Evolutionary conservation across 768 basidiomycete genomes (phyloP), one percentile per base, ranked within the genome.

Genomic region (Lactarius quietus): DNA sequence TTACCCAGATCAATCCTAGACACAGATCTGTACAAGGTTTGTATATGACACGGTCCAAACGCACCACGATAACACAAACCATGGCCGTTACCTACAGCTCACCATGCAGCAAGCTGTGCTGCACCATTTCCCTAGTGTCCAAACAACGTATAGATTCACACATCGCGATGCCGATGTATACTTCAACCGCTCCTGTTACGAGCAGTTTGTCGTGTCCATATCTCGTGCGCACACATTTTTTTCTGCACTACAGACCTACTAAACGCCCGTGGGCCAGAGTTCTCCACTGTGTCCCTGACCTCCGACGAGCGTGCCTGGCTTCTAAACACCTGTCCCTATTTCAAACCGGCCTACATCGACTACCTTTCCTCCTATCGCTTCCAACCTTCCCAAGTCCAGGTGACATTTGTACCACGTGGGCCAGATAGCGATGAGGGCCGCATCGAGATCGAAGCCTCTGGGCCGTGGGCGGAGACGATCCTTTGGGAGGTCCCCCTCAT

Each of bases 401-500:
- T 89, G 68, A 77, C 74, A 9, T 95, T 94, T 75, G 73, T 82
- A 8, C 90, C 92, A 0, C 61, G 67, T 35, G 54, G 18, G 14
- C 60, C 55, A 5, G 53, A 57, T 33, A 74, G 78, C 59, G 74
- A 70, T 60, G 69, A 70, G 55, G 95, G 94, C 5, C 74, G 77
- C 39, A 76, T 95, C 39, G 85, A 92, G 70, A 89, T 99, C 60
- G 85, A 87, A 67, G 83, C 85, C 6, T 72, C 72, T 33, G 95
- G 93, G 8, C 82, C 81, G 6, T 95, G 93, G 93, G 76, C 77
- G 0, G 92, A 95, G 69, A 83, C 91, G 8, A 96, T 98, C 64
- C 78, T 97, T 31, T 99, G 96, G 87, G 97, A 98, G 77, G 94
- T 98, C 1, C 95, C 94, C 1, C 78, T 98, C 58, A 95, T 98